These are phyloP conservation scores for Ophiocordyceps sinensis DNA, from an alignment of 2,329 filamentous ascomycete genomes.

Conservation along the genomic window DNA sequence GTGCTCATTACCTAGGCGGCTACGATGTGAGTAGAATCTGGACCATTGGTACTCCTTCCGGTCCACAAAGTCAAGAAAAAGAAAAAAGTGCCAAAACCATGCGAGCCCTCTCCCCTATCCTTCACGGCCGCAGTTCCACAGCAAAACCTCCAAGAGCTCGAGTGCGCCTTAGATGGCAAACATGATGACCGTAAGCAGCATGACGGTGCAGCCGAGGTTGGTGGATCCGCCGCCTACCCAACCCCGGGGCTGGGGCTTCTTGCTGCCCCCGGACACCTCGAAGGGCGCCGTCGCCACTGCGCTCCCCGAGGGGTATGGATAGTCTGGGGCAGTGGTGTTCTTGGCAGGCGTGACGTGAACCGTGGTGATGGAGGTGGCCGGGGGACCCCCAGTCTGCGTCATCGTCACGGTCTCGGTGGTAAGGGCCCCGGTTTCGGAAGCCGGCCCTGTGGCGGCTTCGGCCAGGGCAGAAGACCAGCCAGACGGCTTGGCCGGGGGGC, in stretches of 20 bases:
- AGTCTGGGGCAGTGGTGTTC: slow-evolving; percentile 13
- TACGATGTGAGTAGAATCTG: not conserved
- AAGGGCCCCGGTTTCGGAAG: not conserved
- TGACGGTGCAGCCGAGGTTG: slow-evolving; percentile 19
- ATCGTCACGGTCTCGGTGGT: slow-evolving; percentile 16
- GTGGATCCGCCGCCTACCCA: slow-evolving; percentile 14
- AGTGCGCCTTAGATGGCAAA: slow-evolving; percentile 13
- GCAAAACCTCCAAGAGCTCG: not conserved
- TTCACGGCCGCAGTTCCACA: not conserved
- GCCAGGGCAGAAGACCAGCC: slow-evolving; percentile 9
- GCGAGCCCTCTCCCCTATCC: not conserved
- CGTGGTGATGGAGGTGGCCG: slow-evolving; percentile 16
- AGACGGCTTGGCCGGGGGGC: not conserved
- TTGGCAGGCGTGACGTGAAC: slow-evolving; percentile 13
- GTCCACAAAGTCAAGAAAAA: not conserved
- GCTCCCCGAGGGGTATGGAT: slow-evolving; percentile 10
- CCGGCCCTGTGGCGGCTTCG: slow-evolving; percentile 8
- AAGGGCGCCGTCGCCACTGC: slow-evolving; percentile 10
- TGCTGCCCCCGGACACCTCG: slow-evolving; percentile 17
- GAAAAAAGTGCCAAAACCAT: not conserved
- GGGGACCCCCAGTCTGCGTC: slow-evolving; percentile 14
- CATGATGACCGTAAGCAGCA: slow-evolving; percentile 20
- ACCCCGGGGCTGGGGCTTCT: slow-evolving; percentile 16
- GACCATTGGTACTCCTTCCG: not conserved
- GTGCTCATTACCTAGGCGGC: not conserved